These are phyloP conservation scores for Diophrys sp. DNA, from an alignment of 73 alveolate species.

Conservation along the genomic window DNA sequence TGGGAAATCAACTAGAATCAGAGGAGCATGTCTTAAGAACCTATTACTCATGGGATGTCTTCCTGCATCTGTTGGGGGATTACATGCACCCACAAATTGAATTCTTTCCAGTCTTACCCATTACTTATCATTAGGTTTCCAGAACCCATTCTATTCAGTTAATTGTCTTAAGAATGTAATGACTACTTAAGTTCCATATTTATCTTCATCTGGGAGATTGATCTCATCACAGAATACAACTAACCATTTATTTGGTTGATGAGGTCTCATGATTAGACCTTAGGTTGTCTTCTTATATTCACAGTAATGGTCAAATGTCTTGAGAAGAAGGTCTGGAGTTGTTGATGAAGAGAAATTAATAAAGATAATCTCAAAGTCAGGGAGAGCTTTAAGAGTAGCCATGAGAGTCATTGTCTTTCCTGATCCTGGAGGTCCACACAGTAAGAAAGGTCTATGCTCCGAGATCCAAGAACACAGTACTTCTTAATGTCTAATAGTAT, in stretches of 20 bases:
- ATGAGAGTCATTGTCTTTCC: constrained; percentile 99
- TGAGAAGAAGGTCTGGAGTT: constrained; percentile 92
- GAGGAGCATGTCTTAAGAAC: constrained; percentile 96
- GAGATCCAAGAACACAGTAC: constrained; percentile 97
- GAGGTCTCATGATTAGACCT: constrained; percentile 94
- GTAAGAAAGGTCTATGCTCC: constrained; percentile 97
- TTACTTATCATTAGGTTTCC: constrained; percentile 94
- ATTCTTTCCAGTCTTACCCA: constrained; percentile 95
- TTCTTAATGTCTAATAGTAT: constrained; percentile 97
- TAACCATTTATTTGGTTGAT: constrained; percentile 93
- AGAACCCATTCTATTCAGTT: constrained; percentile 98
- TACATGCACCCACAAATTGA: constrained; percentile 97
- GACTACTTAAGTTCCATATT: constrained; percentile 90
- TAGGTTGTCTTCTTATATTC: constrained; percentile 95
- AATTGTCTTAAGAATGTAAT: constrained; percentile 95
- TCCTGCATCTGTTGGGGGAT: constrained; percentile 99
- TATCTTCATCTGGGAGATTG: constrained; percentile 97
- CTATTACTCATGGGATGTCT: constrained; percentile 96
- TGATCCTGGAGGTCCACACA: constrained; percentile 99
- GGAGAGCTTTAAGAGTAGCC: constrained; percentile 96
- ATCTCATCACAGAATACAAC: constrained; percentile 99
- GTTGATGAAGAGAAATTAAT: constrained; percentile 97
- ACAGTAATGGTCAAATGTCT: constrained; percentile 98
- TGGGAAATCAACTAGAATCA: constrained; percentile 97
- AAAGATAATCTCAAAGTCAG: constrained; percentile 98